Evolutionary conservation across 768 basidiomycete genomes (phyloP).

Genomic region (Pleurotus cornucopiae): DNA sequence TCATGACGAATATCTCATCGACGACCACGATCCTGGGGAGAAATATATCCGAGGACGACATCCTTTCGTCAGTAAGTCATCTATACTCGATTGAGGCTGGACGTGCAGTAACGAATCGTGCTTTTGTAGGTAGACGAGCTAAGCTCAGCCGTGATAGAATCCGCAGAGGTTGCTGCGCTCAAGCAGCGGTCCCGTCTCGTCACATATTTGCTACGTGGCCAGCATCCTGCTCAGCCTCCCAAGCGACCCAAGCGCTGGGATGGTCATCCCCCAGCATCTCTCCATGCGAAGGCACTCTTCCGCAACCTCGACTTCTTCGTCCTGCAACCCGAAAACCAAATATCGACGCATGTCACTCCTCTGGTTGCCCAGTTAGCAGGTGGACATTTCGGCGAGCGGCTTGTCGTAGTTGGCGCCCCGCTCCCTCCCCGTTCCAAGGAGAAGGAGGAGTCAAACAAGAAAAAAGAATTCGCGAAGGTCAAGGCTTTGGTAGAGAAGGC

Average conservation of each 20-base stretch:
- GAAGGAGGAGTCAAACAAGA: slow-evolving; percentile 16
- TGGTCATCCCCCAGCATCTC: slow-evolving; percentile 4
- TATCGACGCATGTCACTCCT: slow-evolving; percentile 59
- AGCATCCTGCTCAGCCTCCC: not conserved
- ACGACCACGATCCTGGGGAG: slow-evolving; percentile 12
- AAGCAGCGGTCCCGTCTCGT: slow-evolving; percentile 17
- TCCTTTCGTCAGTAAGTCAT: not conserved
- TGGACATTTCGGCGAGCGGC: slow-evolving; percentile 48
- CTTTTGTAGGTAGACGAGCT: too few species aligned
- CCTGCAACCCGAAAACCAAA: slow-evolving; percentile 49
- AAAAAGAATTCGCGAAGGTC: slow-evolving; percentile 20
- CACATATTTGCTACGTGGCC: slow-evolving; percentile 17
- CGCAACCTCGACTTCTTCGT: slow-evolving; percentile 55
- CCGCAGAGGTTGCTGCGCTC: too few species aligned
- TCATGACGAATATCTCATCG: slow-evolving; percentile 27
- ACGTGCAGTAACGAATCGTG: too few species aligned
- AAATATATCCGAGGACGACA: slow-evolving; percentile 6
- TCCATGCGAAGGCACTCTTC: slow-evolving; percentile 16
- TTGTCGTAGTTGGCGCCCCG: slow-evolving; percentile 49
- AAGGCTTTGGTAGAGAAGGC: slow-evolving; percentile 23
- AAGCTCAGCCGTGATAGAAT: too few species aligned
- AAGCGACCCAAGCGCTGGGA: slow-evolving; percentile 4
- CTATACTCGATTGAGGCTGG: not conserved
- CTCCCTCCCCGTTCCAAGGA: slow-evolving; percentile 25
- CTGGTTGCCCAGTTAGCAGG: slow-evolving; percentile 47